Evolutionary conservation across 352 stramenopile species (phyloP), one percentile per base, ranked within the genome.

Genomic region (Pythium coloratum): DNA sequence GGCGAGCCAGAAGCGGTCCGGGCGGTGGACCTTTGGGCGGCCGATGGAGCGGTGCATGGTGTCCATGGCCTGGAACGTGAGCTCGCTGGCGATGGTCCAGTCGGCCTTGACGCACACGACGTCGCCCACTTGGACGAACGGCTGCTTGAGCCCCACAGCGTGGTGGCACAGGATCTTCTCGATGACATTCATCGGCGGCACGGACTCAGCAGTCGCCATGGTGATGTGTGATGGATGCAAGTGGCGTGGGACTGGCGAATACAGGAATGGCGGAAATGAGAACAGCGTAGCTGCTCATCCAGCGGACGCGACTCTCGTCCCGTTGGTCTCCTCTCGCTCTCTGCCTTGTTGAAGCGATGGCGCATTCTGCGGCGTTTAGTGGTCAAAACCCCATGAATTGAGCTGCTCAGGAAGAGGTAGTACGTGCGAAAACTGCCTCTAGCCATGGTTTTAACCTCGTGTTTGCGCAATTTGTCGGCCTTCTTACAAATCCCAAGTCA

Each of bases 121-220:
- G 72, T 92, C 82, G 49, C 86, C 86, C n/a, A 86, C 77, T 3
- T 47, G 60, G 55, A 93, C 85, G 33, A 70, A 80, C 0, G 81
- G 80, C 55, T 80, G 38, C 14, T 58, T 51, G 33, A 91, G 75
- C 14, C 80, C 80, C 44, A 88, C 80, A 16, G 80, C 80, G 69
- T 88, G 80, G 71, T 88, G 80, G 74, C 81, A 91, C 61, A 94
- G 66, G 75, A 92, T 92, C 81, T 94, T 94, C 66, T 94, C 86
- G 72, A 92, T 91, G 51, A 90, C 84, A 74, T 92, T 92, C 84
- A 92, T 92, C 18, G 80, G 81, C 66, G 73, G 76, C 47, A 51
- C 42, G 18, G 18, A 6, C 30, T 49, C 24, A 40, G 47, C 51
- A 67, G 59, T 28, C 59, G 46, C 30, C 26, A 47, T 53, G 46